phyloP scores from a whole-genome alignment of 352 stramenopile genomes.

The Phytophthora palmivora region DNA sequence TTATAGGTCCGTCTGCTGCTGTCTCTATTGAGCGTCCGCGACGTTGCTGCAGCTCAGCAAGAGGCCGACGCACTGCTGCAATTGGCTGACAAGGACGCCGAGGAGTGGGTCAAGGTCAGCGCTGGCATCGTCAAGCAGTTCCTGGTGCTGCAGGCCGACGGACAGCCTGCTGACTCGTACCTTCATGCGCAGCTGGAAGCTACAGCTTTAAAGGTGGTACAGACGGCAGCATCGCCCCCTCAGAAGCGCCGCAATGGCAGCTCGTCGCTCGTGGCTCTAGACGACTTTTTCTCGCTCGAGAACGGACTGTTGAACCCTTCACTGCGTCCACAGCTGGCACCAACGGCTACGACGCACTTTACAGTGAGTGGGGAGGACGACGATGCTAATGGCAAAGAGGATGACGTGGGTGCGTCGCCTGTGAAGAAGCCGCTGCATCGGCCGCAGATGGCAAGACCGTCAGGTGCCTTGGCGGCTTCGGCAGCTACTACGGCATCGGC shows the following conservation, averaged over 20 bases:
- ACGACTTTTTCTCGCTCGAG: constrained; percentile 75
- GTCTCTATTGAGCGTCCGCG: constrained; percentile 68
- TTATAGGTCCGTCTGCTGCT: constrained; percentile 64
- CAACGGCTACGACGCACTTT: constrained; percentile 63
- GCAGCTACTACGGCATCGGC: constrained; percentile 22
- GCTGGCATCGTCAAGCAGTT: constrained; percentile 78
- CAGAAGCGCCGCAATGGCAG: constrained; percentile 24
- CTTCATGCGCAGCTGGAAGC: constrained; percentile 64
- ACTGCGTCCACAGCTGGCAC: constrained; percentile 50
- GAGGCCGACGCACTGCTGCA: constrained; percentile 59
- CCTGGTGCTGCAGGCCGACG: constrained; percentile 54
- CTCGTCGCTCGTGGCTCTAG: constrained; percentile 28
- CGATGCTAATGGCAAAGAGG: constrained; percentile 35
- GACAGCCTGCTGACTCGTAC: constrained; percentile 58
- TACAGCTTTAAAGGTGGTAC: constrained; percentile 53
- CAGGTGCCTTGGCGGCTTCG: constrained; percentile 26
- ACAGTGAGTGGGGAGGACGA: constrained; percentile 63
- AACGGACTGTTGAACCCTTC: constrained; percentile 71
- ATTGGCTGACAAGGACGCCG: constrained; percentile 60
- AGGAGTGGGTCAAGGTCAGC: constrained; percentile 79
- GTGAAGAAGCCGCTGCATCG: constrained; percentile 58
- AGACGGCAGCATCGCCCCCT: constrained; percentile 30
- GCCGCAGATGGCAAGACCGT: constrained; percentile 49
- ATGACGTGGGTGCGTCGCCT: constrained; percentile 32
- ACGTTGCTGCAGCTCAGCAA: constrained; percentile 44